Evolutionary conservation across 192 early-diverging fungal species (phyloP), one percentile per base, ranked within the genome.

Genomic region (Allomyces javanicus): DNA sequence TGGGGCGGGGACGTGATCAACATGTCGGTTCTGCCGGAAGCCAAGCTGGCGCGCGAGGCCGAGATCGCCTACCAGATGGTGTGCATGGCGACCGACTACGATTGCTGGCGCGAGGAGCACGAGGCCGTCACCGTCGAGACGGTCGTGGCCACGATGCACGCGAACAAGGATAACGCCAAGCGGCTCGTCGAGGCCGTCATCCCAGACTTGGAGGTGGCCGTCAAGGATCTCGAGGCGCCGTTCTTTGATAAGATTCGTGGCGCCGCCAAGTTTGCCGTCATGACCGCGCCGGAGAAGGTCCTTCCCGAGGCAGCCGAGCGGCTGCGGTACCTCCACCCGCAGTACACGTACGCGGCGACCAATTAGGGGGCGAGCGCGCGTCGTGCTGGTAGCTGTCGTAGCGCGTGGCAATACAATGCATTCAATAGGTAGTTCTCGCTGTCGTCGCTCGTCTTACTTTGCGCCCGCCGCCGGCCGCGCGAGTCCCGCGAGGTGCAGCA

Each of bases 81-180:
- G 40, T 99, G 96, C 81, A 99, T 99, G 96, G 86, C 89, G 40
- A 99, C 96, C 40, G 96, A 99, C 81, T 99, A 97, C 72, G 96
- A 99, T 73, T 86, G 85, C 73, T 91, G 89, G 89, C 82, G 82
- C 69, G 79, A 82, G 65, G 75, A 80, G 10, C 87, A 86, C 64
- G 92, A 89, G 67, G 77, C 84, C 11, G 96, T 99, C 58, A 87
- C 85, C 10, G 88, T 91, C 17, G 85, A 89, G 65, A 81, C 82
- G 64, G 90, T 92, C 55, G 86, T 99, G 78, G 79, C 81, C 40
- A 96, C 91, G 74, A 81, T 97, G 80, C 82, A 79, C 66, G 81
- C 80, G 67, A 99, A 99, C 76, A 75, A 81, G 6, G 78, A 61
- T 67, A 93, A 90, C 69, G 94, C 94, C 33, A 89, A 87, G 75